phyloP scores from a whole-genome alignment of 2,329 filamentous ascomycete genomes.

The Kalaharituber pfeilii region DNA sequence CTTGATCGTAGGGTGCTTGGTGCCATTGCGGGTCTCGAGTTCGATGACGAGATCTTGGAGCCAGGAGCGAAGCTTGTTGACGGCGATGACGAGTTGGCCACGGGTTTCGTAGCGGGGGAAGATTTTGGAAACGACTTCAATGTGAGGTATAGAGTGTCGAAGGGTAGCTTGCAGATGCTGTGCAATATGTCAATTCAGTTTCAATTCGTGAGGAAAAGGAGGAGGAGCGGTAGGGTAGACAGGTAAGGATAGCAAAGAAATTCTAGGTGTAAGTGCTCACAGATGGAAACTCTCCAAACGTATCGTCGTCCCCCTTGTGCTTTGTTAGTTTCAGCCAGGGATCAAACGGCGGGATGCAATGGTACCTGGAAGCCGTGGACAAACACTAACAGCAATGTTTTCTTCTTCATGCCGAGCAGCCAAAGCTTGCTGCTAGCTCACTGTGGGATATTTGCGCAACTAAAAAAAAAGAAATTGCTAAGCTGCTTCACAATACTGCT shows the following conservation, averaged over 20 bases:
- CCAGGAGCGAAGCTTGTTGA: conserved; percentile 60
- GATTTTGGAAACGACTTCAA: conserved; percentile 49
- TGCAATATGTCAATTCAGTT: not conserved
- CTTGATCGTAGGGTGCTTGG: conserved; percentile 68
- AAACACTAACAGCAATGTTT: conserved; percentile 64
- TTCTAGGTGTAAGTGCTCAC: conserved; percentile 13
- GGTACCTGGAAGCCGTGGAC: conserved; percentile 71
- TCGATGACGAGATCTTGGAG: conserved; percentile 86
- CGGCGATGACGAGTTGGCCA: conserved; percentile 54
- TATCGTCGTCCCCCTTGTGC: conserved; percentile 53
- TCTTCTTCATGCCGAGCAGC: no score
- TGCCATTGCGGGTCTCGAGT: conserved; percentile 65
- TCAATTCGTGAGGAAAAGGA: not conserved
- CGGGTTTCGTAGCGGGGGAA: conserved; percentile 73
- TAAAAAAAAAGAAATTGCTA: no score
- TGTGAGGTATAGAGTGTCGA: conserved; percentile 47
- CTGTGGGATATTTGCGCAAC: no score
- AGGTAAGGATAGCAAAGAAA: not conserved
- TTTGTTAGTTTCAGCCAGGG: conserved; percentile 3
- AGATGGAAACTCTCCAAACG: conserved; percentile 59
- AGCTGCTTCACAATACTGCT: no score
- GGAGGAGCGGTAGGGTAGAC: not conserved
- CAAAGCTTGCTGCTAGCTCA: no score
- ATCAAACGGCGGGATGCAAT: no score
- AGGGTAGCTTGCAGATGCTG: conserved; percentile 47